These are phyloP conservation scores for Fusarium sublunatum DNA, from an alignment of 2,329 filamentous ascomycete genomes.

Conservation along the genomic window DNA sequence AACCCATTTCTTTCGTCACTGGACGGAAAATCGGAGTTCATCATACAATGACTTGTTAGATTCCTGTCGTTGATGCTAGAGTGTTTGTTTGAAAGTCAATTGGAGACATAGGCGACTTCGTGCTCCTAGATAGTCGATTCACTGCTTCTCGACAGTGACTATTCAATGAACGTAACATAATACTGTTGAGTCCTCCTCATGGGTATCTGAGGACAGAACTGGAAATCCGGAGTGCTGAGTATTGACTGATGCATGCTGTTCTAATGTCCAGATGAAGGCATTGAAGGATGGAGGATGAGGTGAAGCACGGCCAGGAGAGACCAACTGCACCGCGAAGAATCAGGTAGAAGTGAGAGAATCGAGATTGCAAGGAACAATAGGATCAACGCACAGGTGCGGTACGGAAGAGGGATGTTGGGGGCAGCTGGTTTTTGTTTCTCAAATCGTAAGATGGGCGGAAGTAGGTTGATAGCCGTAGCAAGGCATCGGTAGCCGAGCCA, in stretches of 20 bases:
- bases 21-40: too few relatives aligned
- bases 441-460: slow-evolving; percentile 37
- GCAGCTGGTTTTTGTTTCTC: slow-evolving; percentile 43
- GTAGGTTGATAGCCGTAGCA: slow-evolving; percentile 29
- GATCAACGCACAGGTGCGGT: slow-evolving; percentile 29
- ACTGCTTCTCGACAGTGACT: background rate
- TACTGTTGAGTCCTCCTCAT: slow-evolving; percentile 15
- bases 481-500: slow-evolving; percentile 45
- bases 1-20: background rate
- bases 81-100: background rate
- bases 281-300: slow-evolving; percentile 3
- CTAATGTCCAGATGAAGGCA: slow-evolving; percentile 10
- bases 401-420: slow-evolving; percentile 35
- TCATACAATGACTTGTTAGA: too few relatives aligned
- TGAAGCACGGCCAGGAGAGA: slow-evolving; percentile 1
- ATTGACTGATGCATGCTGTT: slow-evolving; percentile 8
- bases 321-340: background rate
- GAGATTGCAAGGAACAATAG: slow-evolving; percentile 23
- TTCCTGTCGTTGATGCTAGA: background rate
- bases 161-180: background rate
- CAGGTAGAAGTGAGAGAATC: slow-evolving; percentile 8
- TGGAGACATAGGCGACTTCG: background rate
- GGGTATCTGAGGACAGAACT: slow-evolving; percentile 20
- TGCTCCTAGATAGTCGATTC: background rate
- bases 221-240: background rate